Evolutionary conservation across 1,139 yeast genomes (phyloP).

Genomic region (Geotrichum candidum): DNA sequence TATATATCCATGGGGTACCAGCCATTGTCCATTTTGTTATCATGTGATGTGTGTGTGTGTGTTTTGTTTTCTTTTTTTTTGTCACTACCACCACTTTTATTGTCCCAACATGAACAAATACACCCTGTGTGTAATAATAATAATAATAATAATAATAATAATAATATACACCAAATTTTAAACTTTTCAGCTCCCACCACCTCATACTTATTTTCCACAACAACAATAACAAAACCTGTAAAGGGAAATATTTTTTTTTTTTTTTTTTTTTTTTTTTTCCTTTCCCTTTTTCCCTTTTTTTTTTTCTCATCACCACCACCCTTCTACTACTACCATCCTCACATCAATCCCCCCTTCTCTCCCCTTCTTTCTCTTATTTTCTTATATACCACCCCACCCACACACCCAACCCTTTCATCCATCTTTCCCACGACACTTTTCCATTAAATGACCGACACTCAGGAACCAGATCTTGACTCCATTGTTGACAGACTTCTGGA

Average conservation of each 20-base stretch:
- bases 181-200: neutral
- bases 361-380: neutral
- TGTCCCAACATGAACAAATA: no score
- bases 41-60: no score
- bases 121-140: no score
- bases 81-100: neutral
- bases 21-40: no score
- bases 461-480: constrained; percentile 93
- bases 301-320: constrained; percentile 5
- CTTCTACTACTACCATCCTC: neutral
- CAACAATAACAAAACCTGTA: neutral
- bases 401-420: neutral
- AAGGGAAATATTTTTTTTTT: neutral
- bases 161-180: neutral
- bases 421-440: neutral
- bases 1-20: no score
- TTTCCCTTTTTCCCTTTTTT: neutral
- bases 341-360: neutral
- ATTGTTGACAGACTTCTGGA: constrained; percentile 94
- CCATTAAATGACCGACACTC: constrained; percentile 49
- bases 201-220: neutral
- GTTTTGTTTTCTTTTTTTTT: no score
- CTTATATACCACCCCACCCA: neutral
- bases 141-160: no score
- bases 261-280: constrained; percentile 1